Evolutionary conservation across 2,329 filamentous ascomycete species (phyloP), one percentile per base, ranked within the genome.

Genomic region (Penicillium psychrosexuale): DNA sequence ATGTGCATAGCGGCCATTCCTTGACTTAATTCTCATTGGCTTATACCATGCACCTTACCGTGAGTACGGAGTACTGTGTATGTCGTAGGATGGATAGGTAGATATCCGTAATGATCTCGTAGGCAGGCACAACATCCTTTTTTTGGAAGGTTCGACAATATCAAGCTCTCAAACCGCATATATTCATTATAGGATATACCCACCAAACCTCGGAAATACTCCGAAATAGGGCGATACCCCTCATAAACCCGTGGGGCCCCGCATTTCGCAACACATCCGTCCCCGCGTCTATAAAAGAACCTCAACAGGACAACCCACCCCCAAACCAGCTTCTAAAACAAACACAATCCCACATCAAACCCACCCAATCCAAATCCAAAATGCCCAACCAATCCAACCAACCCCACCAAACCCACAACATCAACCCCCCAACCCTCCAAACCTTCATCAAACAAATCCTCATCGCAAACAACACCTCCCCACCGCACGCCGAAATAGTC

Each of bases 401-500:
- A 31, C 17, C 44, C 28, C 56, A 56, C 40, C 52, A 59, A 53
- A 39, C 65, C 45, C 63, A 62, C 27, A 55, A 59, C 48, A 62
- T 66, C 42, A 46, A 59, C 11, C 39, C 53, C 28, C 9, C 53
- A 13, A 24, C 58, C 33, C 58, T 65, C 13, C 45, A 67, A 50
- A 47, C 49, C n/a, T 72, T 71, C 53, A 62, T 67, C 22, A 61
- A 63, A 15, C 53, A 57, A 34, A 56, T 73, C 13, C 61, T 73
- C 9, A 55, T 58, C 12, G 67, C 58, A 43, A 73, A 90, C 64
- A 82, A 83, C 2, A 85, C 89, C 0, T 72, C 84, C 0, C 52
- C 71, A 0, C 69, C 77, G 3, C 82, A 89, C 60, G 87, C 89
- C 15, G 60, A 73, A 4, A 83, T 84, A 34, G 75, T 91, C 12